Evolutionary conservation across 139 green algal species (phyloP).

Genomic region (Edaphochlamys debaryana): DNA sequence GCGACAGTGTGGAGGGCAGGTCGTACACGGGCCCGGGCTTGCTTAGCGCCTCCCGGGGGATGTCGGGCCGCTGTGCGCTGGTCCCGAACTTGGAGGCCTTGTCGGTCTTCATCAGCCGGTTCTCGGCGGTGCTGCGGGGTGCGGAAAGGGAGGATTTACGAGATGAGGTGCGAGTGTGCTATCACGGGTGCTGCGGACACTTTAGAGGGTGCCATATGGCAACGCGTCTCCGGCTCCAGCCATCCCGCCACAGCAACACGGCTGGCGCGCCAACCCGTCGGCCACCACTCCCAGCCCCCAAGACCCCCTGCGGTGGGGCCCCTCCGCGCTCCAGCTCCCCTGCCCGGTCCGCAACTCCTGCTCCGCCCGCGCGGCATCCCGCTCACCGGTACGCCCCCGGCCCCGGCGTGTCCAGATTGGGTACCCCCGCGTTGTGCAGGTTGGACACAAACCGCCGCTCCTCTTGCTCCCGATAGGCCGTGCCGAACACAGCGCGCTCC

Average conservation of each 20-base stretch:
- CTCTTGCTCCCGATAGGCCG: slow-evolving; percentile 34
- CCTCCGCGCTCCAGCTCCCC: too few species aligned
- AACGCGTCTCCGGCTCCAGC: too few species aligned
- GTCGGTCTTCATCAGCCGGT: slow-evolving; percentile 1
- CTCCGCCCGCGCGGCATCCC: too few species aligned
- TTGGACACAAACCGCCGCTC: slow-evolving; percentile 32
- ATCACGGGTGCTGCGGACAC: too few species aligned
- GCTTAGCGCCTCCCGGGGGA: slow-evolving; percentile 8
- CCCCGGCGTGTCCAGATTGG: slow-evolving; percentile 14
- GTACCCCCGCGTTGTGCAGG: slow-evolving; percentile 27
- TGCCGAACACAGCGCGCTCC: slow-evolving; percentile 38
- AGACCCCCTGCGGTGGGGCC: too few species aligned
- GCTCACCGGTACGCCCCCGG: slow-evolving; percentile 28
- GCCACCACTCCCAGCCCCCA: too few species aligned
- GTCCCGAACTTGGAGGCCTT: slow-evolving; percentile 34
- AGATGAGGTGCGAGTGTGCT: too few species aligned
- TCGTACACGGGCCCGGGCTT: slow-evolving; percentile 33
- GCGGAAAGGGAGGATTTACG: too few species aligned
- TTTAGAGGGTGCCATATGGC: too few species aligned
- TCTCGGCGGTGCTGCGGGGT: slow-evolving; percentile 31
- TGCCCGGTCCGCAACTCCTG: too few species aligned
- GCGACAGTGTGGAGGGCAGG: slow-evolving; percentile 22
- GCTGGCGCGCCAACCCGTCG: too few species aligned
- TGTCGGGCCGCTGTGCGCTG: slow-evolving; percentile 8
- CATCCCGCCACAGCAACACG: too few species aligned